Base-by-base conservation (phyloP, 2,329 filamentous ascomycete genomes). In the Beauveria sp. region DNA sequence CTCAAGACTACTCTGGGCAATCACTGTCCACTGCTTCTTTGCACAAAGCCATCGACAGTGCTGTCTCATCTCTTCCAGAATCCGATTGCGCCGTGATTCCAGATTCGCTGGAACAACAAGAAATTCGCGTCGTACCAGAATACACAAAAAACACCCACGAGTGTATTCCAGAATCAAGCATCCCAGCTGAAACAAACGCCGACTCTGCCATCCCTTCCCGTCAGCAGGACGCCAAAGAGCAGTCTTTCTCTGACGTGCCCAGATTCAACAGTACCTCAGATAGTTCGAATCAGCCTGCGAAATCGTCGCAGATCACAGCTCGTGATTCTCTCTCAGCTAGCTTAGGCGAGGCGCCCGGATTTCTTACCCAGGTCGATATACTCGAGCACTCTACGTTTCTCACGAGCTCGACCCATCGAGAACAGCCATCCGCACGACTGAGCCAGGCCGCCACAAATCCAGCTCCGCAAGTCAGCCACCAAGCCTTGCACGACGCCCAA, bases 1-100 rank as follows among this genome's bases (percentile, higher is more conserved):
- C 79, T 0, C 76, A 80, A 63, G 77, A 76, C 40, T 65, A 64
- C 10, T 71, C 71, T n/a, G 67, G 65, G 12, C 67, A 66, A 57
- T 64, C 65, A 14, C 67, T 65, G 62, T 64, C 67, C 5, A 65
- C 66, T 51, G 63, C 54, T 6, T 54, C 54, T 16, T 49, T 24
- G 3, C 60, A 34, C 52, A 59, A 51, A 60, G 10, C 58, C 45
- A 38, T 38, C 40, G 60, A 63, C 51, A 56, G 28, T 45, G n/a
- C 64, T 6, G 62, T 60, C 20, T 48, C 62, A 24, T 34, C 57
- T 5, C 24, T 57, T 49, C 51, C 48, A 31, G 52, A 59, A 12
- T 34, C 14, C 28, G 12, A 12, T 22, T 20, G 7, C 26, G 43
- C 42, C 12, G 50, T 63, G 28, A 65, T 66, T 26, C 64, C 31